Conservation (phyloP, 352 stramenopile species). For the Elongisporangium prolatum region DNA sequence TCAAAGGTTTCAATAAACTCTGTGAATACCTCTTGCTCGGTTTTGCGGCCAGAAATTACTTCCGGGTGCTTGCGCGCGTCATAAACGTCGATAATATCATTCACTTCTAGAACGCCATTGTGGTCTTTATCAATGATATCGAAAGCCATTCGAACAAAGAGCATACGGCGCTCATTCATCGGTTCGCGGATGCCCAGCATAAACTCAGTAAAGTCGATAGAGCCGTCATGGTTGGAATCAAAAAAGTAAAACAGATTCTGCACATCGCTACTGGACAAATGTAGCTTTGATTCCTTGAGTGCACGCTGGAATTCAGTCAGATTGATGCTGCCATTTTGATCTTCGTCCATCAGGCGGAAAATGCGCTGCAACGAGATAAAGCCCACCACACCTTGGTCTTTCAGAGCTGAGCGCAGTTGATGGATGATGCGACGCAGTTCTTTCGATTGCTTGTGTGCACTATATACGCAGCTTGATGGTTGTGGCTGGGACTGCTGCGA, state of each 20-base stretch:
- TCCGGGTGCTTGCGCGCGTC: slow-evolving; percentile 82
- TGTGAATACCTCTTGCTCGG: slow-evolving; percentile 63
- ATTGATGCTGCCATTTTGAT: slow-evolving; percentile 58
- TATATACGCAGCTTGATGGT: slow-evolving; percentile 11
- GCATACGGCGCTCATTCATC: slow-evolving; percentile 71
- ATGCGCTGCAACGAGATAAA: slow-evolving; percentile 76
- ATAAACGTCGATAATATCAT: slow-evolving; percentile 72
- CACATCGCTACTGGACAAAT: slow-evolving; percentile 39
- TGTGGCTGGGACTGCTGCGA: background rate
- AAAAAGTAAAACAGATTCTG: slow-evolving; percentile 81
- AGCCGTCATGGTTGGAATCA: slow-evolving; percentile 79
- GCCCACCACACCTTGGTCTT: slow-evolving; percentile 55
- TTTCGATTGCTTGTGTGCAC: slow-evolving; percentile 44
- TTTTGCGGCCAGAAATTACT: slow-evolving; percentile 73
- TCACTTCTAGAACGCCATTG: slow-evolving; percentile 67
- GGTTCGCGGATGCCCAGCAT: slow-evolving; percentile 73
- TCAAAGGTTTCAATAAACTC: slow-evolving; percentile 87
- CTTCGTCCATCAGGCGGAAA: slow-evolving; percentile 72
- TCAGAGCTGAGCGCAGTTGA: slow-evolving; percentile 43
- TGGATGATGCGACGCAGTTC: slow-evolving; percentile 55
- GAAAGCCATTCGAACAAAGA: slow-evolving; percentile 86
- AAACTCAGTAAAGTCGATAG: slow-evolving; percentile 86
- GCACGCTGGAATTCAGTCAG: slow-evolving; percentile 75
- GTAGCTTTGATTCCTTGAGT: slow-evolving; percentile 54
- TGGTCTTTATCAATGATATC: slow-evolving; percentile 76